Evolutionary conservation across 2,329 filamentous ascomycete species (phyloP), one percentile per base, ranked within the genome.

Genomic region (Chlorencoelia australis): DNA sequence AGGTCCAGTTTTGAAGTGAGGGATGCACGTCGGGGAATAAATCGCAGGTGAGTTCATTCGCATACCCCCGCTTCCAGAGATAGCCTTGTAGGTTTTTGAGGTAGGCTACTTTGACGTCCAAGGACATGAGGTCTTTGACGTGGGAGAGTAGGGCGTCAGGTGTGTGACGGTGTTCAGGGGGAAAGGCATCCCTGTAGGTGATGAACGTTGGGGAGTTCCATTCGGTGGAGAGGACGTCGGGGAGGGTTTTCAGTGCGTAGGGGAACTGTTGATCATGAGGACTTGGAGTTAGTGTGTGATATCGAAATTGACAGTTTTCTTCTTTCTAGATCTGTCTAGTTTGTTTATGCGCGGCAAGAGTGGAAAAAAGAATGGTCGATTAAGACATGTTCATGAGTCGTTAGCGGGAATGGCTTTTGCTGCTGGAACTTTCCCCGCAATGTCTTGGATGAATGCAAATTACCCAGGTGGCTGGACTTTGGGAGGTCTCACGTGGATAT

Each of bases 51-150:
- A 89, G 70, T 43, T 75, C 67, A 35, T 82, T 82, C 34, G 69
- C 72, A 61, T 89, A 91, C 41, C 84, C 84, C 25, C 69, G 69
- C 51, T 76, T 66, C 83, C 83, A 91, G 26, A 91, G 69, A 51
- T 83, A 77, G 48, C 84, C 81, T 62, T 91, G 83, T 28, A 89
- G 73, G 40, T 73, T 73, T 64, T 91, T 91, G 45, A 88, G 67
- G 59, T 86, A 87, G 27, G 80, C 64, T 41, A 77, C 68, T 61
- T 89, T 91, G 53, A 85, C 68, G 55, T 91, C 83, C 44, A 69
- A 71, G 42, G 67, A 63, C 51, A 84, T 79, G 44, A 89, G 69
- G 52, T 86, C 77, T 46, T 70, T 63, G 42, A 85, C 75, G 59
- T 88, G 82, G 10, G 70, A 66, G 46, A 74, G 66, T 39, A 89